Base-by-base conservation (phyloP, 116 monocot species). In the Papilionanthe hybrid region DNA sequence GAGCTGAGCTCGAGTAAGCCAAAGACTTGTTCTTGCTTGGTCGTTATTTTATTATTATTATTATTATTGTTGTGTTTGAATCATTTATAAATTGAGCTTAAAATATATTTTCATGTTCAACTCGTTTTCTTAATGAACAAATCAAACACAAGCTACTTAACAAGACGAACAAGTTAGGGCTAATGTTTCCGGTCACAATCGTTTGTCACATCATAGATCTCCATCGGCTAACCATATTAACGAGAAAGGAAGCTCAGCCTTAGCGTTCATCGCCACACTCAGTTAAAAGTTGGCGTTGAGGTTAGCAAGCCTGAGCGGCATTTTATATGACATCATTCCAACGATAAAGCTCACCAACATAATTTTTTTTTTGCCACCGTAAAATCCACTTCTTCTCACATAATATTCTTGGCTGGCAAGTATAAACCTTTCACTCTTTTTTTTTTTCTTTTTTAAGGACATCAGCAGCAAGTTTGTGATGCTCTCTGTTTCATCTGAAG, bases 321-420 rank as follows among this genome's bases (percentile, higher is more conserved):
- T 83, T 4, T 91, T 93, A 67, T 92, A 95, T 85, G 92, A 95
- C 37, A 95, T 87, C 27, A 95, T 88, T 3, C 93, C 93, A 30
- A 95, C 75, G 3, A 88, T 89, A 20, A 92, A 86, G 3, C 88
- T 89, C 0, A 89, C 83, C 10, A 84, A 18, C 89, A 92, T 92
- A 11, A 90, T n/a, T 4, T 82, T 68, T n/a, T 5, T 78, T 17
- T 30, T 91, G 82, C 50, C 93, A 78, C 55, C 65, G 86, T 0
- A 78, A 50, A 1, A 93, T 93, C 95, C 95, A 95, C 32, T 44
- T 58, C 3, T 84, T 57, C 1, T 84, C 72, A 89, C 91, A 95
- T 32, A 95, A 67, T 3, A 56, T 56, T 56, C 42, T 1, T 80
- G 56, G 56, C 25, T 0, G 73, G 1, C 9, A 73, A 68, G 10